Percentiles rank a stretch among this genome's conserved stretches.
Conservation (phyloP, 352 stramenopile genomes). For the Plasmopara halstedii region DNA sequence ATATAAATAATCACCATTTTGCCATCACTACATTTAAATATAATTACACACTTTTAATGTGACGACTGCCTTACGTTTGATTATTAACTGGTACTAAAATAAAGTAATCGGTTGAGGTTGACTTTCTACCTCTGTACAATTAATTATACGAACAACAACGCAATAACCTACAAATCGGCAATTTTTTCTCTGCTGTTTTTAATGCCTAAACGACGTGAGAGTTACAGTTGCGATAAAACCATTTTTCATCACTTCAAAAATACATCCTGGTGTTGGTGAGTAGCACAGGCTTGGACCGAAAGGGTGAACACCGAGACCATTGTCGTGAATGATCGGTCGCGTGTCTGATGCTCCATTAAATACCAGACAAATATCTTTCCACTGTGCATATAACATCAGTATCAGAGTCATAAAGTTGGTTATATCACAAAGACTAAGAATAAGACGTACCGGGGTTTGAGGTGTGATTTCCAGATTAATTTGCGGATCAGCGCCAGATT, state of each 20-base stretch:
- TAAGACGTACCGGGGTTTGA: conserved; percentile 43
- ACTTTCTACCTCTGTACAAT: too few relatives aligned
- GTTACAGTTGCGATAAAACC: conserved; percentile 69
- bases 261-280: conserved; percentile 55
- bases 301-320: conserved; percentile 61
- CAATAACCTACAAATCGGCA: too few relatives aligned
- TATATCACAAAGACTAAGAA: background rate
- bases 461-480: conserved; percentile 46
- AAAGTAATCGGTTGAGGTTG: too few relatives aligned
- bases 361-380: conserved; percentile 58
- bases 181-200: background rate
- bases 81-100: too few relatives aligned
- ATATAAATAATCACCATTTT: too few relatives aligned
- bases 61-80: too few relatives aligned
- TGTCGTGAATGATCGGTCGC: conserved; percentile 70
- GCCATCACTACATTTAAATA: too few relatives aligned
- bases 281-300: conserved; percentile 80
- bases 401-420: background rate
- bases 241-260: conserved; percentile 82
- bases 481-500: conserved; percentile 38
- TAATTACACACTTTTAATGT: too few relatives aligned
- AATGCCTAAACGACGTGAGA: conserved; percentile 5
- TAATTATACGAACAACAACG: too few relatives aligned
- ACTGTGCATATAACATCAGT: conserved; percentile 24
- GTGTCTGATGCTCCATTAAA: conserved; percentile 42